Percentiles rank a stretch among this genome's conserved stretches.
Evolutionary conservation across 495 filamentous ascomycete genomes (phyloP).

Genomic region (Xylaria grammica): DNA sequence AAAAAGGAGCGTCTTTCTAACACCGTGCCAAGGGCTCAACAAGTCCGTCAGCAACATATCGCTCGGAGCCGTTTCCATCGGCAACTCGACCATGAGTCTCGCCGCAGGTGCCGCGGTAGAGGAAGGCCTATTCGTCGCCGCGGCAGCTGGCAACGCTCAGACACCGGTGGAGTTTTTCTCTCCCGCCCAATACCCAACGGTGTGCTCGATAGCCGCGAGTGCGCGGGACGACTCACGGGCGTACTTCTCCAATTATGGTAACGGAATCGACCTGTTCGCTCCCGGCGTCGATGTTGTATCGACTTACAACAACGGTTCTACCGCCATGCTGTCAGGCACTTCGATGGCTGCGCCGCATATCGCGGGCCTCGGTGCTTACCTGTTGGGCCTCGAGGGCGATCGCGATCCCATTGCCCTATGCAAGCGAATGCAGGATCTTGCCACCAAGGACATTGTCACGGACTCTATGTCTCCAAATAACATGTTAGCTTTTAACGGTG

Average conservation of each 20-base stretch:
- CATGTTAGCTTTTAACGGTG: conserved; percentile 40
- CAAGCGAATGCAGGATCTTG: conserved; percentile 39
- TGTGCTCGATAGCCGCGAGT: conserved; percentile 59
- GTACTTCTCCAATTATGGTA: conserved; percentile 60
- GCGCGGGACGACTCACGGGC: conserved; percentile 46
- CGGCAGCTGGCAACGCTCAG: conserved; percentile 50
- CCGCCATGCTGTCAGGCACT: conserved; percentile 53
- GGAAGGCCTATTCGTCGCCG: conserved; percentile 51
- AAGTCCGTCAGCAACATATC: conserved; percentile 52
- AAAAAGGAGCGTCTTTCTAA: conserved; percentile 1
- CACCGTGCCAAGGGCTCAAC: conserved; percentile 18
- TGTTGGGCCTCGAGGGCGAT: conserved; percentile 42
- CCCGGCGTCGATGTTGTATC: conserved; percentile 47
- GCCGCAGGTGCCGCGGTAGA: conserved; percentile 46
- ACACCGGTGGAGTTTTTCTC: conserved; percentile 42
- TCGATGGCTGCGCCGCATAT: conserved; percentile 60
- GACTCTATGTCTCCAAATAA: conserved; percentile 30
- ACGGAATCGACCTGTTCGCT: conserved; percentile 52
- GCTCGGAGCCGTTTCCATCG: conserved; percentile 48
- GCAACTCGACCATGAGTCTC: conserved; percentile 46
- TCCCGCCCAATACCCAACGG: conserved; percentile 54
- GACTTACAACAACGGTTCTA: conserved; percentile 40
- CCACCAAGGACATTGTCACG: conserved; percentile 33
- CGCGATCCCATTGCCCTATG: conserved; percentile 36
- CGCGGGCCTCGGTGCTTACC: conserved; percentile 56